A percentile compares a stretch with the other conserved stretches of the same genome.
phyloP scores from a whole-genome alignment of 2,329 filamentous ascomycete genomes.

The Dactylellina leptospora region DNA sequence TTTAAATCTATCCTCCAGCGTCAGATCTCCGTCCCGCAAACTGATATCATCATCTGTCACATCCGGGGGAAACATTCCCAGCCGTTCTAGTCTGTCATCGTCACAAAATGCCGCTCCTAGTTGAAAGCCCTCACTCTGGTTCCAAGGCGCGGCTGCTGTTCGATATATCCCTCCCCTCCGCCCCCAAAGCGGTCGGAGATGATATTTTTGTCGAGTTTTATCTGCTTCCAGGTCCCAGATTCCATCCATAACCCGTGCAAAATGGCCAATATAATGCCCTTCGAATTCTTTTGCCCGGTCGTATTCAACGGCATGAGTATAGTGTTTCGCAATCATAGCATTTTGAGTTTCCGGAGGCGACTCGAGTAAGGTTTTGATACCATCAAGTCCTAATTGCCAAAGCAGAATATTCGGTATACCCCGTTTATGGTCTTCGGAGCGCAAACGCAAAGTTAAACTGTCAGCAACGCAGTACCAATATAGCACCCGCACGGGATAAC shows the following conservation, averaged over 20 bases:
- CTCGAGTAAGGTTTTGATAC: conserved; percentile 1
- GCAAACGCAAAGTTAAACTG: neutral
- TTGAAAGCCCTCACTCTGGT: conserved; percentile 17
- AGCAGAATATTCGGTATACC: conserved; percentile 21
- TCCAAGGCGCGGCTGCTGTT: conserved; percentile 11
- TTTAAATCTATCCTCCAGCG: conserved; percentile 5
- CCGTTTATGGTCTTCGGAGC: conserved; percentile 9
- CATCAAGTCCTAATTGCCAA: conserved; percentile 18
- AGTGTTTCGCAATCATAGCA: conserved; percentile 1
- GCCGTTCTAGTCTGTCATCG: conserved; percentile 5
- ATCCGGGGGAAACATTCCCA: conserved; percentile 4
- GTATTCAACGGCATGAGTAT: neutral
- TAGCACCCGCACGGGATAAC: neutral
- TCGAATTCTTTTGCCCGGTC: neutral
- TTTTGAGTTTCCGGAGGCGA: neutral
- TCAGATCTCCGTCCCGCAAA: neutral
- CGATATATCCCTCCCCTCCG: neutral
- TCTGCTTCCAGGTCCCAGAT: conserved; percentile 10
- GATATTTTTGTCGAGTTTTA: neutral
- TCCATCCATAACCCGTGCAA: conserved; percentile 2
- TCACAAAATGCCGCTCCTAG: conserved; percentile 16
- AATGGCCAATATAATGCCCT: conserved; percentile 4
- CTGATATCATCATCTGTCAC: neutral
- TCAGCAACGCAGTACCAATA: neutral
- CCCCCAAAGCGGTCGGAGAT: conserved; percentile 13